These are phyloP conservation scores for Malassezia globosa DNA, from an alignment of 1,284 basidiomycete genomes.

Conservation along the genomic window DNA sequence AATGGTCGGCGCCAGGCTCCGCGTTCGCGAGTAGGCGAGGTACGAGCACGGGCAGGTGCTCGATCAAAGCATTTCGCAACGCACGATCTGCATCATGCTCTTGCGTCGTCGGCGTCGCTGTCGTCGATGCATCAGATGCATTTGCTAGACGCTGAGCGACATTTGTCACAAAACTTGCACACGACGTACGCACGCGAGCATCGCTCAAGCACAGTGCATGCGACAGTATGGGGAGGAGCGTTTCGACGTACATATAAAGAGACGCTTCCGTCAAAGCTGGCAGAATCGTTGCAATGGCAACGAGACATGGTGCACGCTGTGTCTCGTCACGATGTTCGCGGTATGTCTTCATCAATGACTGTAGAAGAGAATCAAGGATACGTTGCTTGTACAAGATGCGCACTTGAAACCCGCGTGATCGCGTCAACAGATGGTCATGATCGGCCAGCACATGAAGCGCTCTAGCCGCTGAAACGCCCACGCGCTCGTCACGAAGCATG, in stretches of 20 bases:
- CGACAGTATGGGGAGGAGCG: slow-evolving; percentile 80
- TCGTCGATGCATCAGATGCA: slow-evolving; percentile 53
- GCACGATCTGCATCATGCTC: neutral
- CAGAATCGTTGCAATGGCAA: slow-evolving; percentile 72
- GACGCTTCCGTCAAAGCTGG: slow-evolving; percentile 63
- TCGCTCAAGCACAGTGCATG: slow-evolving; percentile 70
- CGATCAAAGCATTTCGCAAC: no score
- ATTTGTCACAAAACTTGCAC: slow-evolving; percentile 66
- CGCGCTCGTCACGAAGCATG: slow-evolving; percentile 21
- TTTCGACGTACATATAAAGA: slow-evolving; percentile 17
- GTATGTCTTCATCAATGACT: slow-evolving; percentile 55
- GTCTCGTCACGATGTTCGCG: slow-evolving; percentile 8
- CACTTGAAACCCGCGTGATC: slow-evolving; percentile 25
- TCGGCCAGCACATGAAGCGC: slow-evolving; percentile 20
- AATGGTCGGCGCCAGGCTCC: slow-evolving; percentile 21
- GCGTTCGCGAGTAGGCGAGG: slow-evolving; percentile 19
- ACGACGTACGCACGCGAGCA: slow-evolving; percentile 61
- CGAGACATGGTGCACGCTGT: slow-evolving; percentile 62
- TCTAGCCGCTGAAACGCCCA: slow-evolving; percentile 5
- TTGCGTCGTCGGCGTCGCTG: neutral
- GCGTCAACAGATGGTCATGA: slow-evolving; percentile 16
- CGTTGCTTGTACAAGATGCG: slow-evolving; percentile 60
- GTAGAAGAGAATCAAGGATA: slow-evolving; percentile 64
- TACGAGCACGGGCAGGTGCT: slow-evolving; percentile 20
- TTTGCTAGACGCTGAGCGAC: neutral